Evolutionary conservation across 1,284 basidiomycete genomes (phyloP).

Genomic region (Malassezia japonica): DNA sequence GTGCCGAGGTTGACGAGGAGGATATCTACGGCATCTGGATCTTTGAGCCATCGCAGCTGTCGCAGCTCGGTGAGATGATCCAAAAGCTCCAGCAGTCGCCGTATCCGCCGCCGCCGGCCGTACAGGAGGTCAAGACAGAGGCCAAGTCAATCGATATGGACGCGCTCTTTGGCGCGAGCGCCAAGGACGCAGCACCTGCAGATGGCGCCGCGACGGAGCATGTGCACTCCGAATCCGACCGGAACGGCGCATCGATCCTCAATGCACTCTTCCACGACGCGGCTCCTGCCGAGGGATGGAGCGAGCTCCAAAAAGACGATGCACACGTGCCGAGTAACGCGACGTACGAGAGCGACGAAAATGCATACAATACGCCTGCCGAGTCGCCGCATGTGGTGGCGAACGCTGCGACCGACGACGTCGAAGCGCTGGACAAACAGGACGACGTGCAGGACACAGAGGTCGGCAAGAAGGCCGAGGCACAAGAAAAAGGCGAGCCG

Average conservation of each 20-base stretch:
- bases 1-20: conserved; percentile 20
- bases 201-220: no score
- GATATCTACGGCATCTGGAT: conserved; percentile 69
- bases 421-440: no score
- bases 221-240: conserved; percentile 16
- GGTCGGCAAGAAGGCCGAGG: no score
- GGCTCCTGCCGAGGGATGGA: not conserved
- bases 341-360: no score
- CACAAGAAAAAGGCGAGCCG: no score
- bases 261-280: conserved; percentile 15
- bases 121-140: not conserved
- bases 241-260: conserved; percentile 16
- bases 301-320: no score
- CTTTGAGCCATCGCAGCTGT: conserved; percentile 61
- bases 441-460: no score
- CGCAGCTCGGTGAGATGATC: conserved; percentile 55
- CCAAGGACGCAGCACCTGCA: not conserved
- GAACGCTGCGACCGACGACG: no score
- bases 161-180: conserved; percentile 5
- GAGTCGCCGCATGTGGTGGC: no score
- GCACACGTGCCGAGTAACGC: no score
- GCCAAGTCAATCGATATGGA: conserved; percentile 9
- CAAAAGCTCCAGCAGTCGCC: conserved; percentile 2
- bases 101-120: not conserved
- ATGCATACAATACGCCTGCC: no score